Percentiles rank a stretch among this genome's conserved stretches.
phyloP scores from a whole-genome alignment of 2,329 filamentous ascomycete species.

The Chaetomiaceae sp. region DNA sequence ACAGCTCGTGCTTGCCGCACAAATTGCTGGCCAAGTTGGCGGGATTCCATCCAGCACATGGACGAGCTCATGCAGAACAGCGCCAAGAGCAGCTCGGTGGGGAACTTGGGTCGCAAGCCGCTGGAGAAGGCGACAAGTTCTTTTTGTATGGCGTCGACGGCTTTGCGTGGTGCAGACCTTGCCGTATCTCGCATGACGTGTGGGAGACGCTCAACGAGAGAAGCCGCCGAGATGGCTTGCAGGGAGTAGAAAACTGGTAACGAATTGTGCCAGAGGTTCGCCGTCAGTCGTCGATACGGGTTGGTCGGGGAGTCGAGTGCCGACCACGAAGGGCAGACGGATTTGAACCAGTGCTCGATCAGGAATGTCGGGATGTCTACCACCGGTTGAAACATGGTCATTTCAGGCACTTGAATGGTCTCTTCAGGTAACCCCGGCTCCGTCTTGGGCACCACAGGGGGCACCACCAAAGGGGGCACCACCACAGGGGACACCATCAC shows the following conservation, averaged over 20 bases:
- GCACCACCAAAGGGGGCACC: no score
- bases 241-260: slow-evolving; percentile 27
- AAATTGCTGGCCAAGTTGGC: slow-evolving; percentile 26
- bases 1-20: slow-evolving; percentile 26
- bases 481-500: no score
- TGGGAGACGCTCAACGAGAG: slow-evolving; percentile 28
- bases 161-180: slow-evolving; percentile 21
- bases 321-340: slow-evolving; percentile 29
- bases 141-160: slow-evolving; percentile 26
- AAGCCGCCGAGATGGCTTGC: slow-evolving; percentile 30
- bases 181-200: slow-evolving; percentile 26
- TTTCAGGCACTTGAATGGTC: background rate
- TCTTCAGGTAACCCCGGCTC: background rate
- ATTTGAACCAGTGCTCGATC: slow-evolving; percentile 32
- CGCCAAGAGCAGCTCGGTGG: slow-evolving; percentile 25
- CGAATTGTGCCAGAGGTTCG: slow-evolving; percentile 26
- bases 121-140: slow-evolving; percentile 23
- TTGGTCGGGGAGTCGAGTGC: slow-evolving; percentile 28
- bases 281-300: slow-evolving; percentile 27
- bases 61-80: slow-evolving; percentile 32
- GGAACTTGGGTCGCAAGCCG: slow-evolving; percentile 16
- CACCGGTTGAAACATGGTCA: slow-evolving; percentile 22
- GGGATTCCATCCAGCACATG: slow-evolving; percentile 29
- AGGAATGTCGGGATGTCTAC: slow-evolving; percentile 29
- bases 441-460: background rate